phyloP scores from a whole-genome alignment of 441 rosid genomes.

The Croton laevigatus region DNA sequence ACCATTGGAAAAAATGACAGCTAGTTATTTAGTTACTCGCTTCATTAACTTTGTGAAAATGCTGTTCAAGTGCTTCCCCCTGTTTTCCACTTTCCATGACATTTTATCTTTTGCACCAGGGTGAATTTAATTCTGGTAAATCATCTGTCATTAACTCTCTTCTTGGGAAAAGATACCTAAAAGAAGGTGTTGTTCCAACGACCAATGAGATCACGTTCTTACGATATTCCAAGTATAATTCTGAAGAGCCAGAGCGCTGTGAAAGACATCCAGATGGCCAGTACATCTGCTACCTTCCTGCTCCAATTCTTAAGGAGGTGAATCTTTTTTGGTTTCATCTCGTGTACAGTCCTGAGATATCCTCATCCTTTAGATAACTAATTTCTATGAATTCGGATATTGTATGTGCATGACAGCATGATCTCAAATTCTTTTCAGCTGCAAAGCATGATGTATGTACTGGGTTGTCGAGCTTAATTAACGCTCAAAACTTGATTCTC shows the following conservation, averaged over 20 bases:
- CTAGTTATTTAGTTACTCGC: slow-evolving; percentile 6
- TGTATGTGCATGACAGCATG: not conserved
- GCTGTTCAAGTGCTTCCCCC: slow-evolving; percentile 13
- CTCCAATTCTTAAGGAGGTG: slow-evolving; percentile 90
- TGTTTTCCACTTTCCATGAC: slow-evolving; percentile 8
- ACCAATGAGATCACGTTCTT: slow-evolving; percentile 92
- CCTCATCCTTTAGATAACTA: not conserved
- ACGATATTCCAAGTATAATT: slow-evolving; percentile 58
- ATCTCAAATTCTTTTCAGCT: not conserved
- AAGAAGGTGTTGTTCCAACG: slow-evolving; percentile 90
- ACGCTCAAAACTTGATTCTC: not conserved
- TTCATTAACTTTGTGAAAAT: slow-evolving; percentile 11
- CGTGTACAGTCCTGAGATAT: slow-evolving; percentile 1
- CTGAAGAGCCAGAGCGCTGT: slow-evolving; percentile 66
- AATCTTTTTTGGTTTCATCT: slow-evolving; percentile 31
- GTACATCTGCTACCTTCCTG: slow-evolving; percentile 77
- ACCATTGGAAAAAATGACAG: not conserved
- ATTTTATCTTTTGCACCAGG: slow-evolving; percentile 42
- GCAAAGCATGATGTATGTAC: not conserved
- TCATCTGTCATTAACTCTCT: slow-evolving; percentile 94
- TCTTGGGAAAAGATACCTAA: slow-evolving; percentile 87
- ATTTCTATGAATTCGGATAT: not conserved
- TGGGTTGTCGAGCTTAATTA: not conserved
- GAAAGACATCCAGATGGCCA: slow-evolving; percentile 93
- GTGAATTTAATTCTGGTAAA: slow-evolving; percentile 96